phyloP scores from a whole-genome alignment of 2,329 filamentous ascomycete species.

The Thielaviopsis musarum region DNA sequence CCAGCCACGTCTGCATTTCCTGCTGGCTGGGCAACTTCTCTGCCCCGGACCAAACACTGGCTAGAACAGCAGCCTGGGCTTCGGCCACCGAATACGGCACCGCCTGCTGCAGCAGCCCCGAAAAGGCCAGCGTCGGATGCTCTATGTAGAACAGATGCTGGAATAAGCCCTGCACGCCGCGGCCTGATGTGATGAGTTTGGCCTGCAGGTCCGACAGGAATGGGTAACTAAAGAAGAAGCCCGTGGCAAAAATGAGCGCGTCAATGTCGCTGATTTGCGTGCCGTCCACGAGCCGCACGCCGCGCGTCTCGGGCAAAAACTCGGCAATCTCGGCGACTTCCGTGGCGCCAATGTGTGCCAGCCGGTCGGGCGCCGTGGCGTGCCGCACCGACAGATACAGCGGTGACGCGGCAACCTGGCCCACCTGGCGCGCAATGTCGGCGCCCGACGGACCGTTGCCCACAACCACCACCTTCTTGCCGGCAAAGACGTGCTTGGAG shows the following conservation, averaged over 20 bases:
- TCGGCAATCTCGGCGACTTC: constrained; percentile 42
- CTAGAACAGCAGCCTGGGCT: constrained; percentile 59
- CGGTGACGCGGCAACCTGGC: constrained; percentile 36
- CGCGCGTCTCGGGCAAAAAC: constrained; percentile 35
- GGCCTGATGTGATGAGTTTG: constrained; percentile 49
- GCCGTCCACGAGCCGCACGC: constrained; percentile 50
- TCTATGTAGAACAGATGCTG: constrained; percentile 62
- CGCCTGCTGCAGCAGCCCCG: constrained; percentile 61
- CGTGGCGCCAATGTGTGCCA: constrained; percentile 28
- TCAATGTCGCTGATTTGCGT: constrained; percentile 52
- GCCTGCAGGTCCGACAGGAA: constrained; percentile 37
- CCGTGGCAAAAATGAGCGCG: constrained; percentile 70
- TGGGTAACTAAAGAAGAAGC: constrained; percentile 72
- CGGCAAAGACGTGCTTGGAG: constrained; percentile 40
- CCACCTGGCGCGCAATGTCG: constrained; percentile 69
- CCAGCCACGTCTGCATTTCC: constrained; percentile 58
- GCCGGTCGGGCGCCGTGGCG: constrained; percentile 27
- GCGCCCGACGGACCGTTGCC: constrained; percentile 73
- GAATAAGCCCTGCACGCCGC: constrained; percentile 55
- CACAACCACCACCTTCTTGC: constrained; percentile 65
- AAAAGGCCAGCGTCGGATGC: constrained; percentile 64
- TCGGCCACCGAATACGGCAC: constrained; percentile 77
- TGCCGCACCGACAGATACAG: constrained; percentile 48
- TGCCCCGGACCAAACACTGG: constrained; percentile 59
- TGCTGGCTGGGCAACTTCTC: constrained; percentile 43